A percentile compares a stretch with the other conserved stretches of the same genome.
Conservation (phyloP, 2,329 filamentous ascomycete species). For the Colletotrichum tamarilloi region DNA sequence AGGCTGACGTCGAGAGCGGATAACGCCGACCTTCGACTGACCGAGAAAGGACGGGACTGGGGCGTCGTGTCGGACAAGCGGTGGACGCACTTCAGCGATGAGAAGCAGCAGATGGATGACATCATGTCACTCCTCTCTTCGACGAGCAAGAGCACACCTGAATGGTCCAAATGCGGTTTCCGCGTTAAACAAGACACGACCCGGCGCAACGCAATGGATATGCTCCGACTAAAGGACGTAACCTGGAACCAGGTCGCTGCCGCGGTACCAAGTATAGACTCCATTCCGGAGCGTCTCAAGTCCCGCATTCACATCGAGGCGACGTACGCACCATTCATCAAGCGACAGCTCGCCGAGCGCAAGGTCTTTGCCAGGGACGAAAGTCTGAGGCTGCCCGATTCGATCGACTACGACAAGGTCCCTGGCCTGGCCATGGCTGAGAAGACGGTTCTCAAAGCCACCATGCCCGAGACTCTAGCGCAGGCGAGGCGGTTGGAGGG, state of each 20-base stretch:
- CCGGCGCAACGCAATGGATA: slow-evolving; percentile 79
- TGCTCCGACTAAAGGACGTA: slow-evolving; percentile 76
- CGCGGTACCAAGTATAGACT: slow-evolving; percentile 66
- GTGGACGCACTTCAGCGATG: slow-evolving; percentile 77
- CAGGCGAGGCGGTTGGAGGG: slow-evolving; percentile 92
- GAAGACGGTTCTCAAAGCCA: slow-evolving; percentile 74
- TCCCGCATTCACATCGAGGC: slow-evolving; percentile 83
- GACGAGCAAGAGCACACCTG: slow-evolving; percentile 67
- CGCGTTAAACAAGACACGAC: slow-evolving; percentile 73
- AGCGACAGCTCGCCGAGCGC: slow-evolving; percentile 75
- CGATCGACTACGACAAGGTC: slow-evolving; percentile 81
- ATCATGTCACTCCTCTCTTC: slow-evolving; percentile 71
- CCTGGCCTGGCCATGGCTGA: slow-evolving; percentile 84
- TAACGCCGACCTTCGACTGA: slow-evolving; percentile 91
- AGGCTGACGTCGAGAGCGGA: slow-evolving; percentile 92
- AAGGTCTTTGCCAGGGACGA: slow-evolving; percentile 81
- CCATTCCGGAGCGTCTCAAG: slow-evolving; percentile 69
- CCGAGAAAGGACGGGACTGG: slow-evolving; percentile 77
- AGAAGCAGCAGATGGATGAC: slow-evolving; percentile 73
- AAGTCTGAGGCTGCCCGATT: slow-evolving; percentile 73
- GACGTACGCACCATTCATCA: slow-evolving; percentile 87
- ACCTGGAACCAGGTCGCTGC: slow-evolving; percentile 67
- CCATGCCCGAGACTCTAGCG: slow-evolving; percentile 85
- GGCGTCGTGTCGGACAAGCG: slow-evolving; percentile 84
- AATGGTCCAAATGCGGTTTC: slow-evolving; percentile 80